Base-by-base conservation (phyloP, 2,329 filamentous ascomycete species). In the Huntiella moniliformis region DNA sequence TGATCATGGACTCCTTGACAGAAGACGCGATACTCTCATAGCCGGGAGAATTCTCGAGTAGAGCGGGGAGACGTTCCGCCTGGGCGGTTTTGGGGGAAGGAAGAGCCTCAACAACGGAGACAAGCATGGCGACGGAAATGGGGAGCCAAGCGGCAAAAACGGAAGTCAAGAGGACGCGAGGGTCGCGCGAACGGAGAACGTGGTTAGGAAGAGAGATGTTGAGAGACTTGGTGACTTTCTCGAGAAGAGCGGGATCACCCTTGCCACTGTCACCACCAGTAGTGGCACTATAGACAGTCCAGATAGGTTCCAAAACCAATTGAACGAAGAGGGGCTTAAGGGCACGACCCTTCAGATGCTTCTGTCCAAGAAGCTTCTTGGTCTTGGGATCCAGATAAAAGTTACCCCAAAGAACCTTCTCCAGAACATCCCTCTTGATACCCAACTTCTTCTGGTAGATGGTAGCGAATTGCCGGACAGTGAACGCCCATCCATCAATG, bases 401-500 rank as follows among this genome's bases (percentile, higher is more conserved):
- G 59, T 86, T 88, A 39, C 91, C 91, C 91, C 91, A 98, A 0
- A 98, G 70, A 0, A 95, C 85, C 58, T 91, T 95, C 61, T 98
- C 87, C 57, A 98, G 72, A 0, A 83, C 64, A 18, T 76, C 77
- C 40, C 87, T 74, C 63, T 94, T 96, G 61, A 96, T 92, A 11
- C 91, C 88, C 5, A 98, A 72, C 61, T 98, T 98, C 67, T 87
- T 93, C 63, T 96, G 88, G 57, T 96, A 98, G 22, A 96, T 66
- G 34, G 75, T 75, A 13, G 91, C 87, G 58, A 98, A 98, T 56
- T 98, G 91, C 43, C 86, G 76, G 42, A 94, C 79, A 0, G 91
- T 98, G 56, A 98, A 98, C 2, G 91, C 91, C 91, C 91, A 98
- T n/a, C 91, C 91, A 58, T 98, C 91, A 47, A 94, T 81, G 50